Conservation (phyloP, 768 basidiomycete genomes). For the Psilocybe cubensis region DNA sequence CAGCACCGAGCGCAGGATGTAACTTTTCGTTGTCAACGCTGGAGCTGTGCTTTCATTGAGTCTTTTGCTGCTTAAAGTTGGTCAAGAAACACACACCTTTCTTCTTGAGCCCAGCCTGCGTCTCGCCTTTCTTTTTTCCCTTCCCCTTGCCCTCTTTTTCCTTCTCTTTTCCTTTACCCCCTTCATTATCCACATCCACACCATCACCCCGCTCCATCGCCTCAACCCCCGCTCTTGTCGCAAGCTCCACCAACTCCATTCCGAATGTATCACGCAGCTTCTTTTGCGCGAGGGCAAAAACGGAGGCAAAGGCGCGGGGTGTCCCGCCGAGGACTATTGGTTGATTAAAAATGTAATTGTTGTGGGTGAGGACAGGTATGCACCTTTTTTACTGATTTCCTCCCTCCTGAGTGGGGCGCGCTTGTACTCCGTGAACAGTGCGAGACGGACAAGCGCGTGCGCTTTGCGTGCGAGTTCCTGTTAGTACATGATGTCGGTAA, state of each 20-base stretch:
- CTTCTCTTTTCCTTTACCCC: too few species aligned
- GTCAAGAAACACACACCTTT: conserved; percentile 50
- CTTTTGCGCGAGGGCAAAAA: conserved; percentile 66
- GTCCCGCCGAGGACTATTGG: conserved; percentile 38
- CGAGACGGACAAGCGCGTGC: conserved; percentile 74
- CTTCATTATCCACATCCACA: too few species aligned
- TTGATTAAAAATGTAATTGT: not conserved
- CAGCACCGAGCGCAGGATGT: conserved; percentile 80
- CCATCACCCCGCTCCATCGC: too few species aligned
- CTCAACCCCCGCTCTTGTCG: conserved; percentile 60
- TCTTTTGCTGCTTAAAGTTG: too few species aligned
- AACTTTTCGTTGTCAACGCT: conserved; percentile 72
- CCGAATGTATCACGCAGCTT: conserved; percentile 71
- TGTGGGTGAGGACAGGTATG: not conserved
- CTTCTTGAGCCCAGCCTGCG: conserved; percentile 65
- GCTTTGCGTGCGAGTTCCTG: conserved; percentile 73
- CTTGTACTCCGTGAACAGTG: conserved; percentile 80
- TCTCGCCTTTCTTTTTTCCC: conserved; percentile 43
- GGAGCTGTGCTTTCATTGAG: conserved; percentile 33
- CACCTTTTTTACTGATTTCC: conserved; percentile 89
- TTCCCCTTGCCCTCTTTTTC: conserved; percentile 49
- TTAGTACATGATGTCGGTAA: not conserved
- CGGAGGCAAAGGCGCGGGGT: conserved; percentile 62
- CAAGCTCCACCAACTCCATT: conserved; percentile 84
- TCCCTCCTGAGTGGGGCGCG: conserved; percentile 70